phyloP scores from a whole-genome alignment of 1,284 basidiomycete genomes.

The Hortiboletus rubellus region DNA sequence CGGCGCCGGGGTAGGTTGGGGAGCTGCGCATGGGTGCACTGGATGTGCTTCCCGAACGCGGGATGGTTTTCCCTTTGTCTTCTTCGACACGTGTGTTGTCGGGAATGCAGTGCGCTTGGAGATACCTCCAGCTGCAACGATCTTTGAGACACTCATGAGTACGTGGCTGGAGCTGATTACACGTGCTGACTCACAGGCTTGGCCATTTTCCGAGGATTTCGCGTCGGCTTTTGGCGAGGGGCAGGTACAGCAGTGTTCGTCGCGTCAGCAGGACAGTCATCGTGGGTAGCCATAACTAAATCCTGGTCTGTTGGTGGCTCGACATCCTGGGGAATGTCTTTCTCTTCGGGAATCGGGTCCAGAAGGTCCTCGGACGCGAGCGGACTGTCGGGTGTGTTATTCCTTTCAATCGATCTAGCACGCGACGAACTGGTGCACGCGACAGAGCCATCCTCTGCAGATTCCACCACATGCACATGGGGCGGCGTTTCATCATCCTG shows the following conservation, averaged over 20 bases:
- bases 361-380: slow-evolving; percentile 14
- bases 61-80: slow-evolving; percentile 22
- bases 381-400: background rate
- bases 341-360: slow-evolving; percentile 12
- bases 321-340: background rate
- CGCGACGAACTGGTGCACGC: background rate
- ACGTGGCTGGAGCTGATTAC: slow-evolving; percentile 3
- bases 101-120: slow-evolving; percentile 18
- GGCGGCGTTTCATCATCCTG: slow-evolving; percentile 1
- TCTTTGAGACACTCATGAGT: slow-evolving; percentile 26
- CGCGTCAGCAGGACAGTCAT: slow-evolving; percentile 1
- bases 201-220: slow-evolving; percentile 32
- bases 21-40: slow-evolving; percentile 7
- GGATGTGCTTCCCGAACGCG: slow-evolving; percentile 15
- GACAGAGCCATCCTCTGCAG: background rate
- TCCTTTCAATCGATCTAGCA: background rate
- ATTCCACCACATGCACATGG: background rate
- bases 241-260: background rate
- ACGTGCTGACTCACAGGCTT: slow-evolving; percentile 25
- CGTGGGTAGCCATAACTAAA: background rate
- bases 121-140: slow-evolving; percentile 9
- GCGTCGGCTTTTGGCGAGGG: slow-evolving; percentile 10
- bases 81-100: slow-evolving; percentile 21
- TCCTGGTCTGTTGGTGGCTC: slow-evolving; percentile 1
- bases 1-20: slow-evolving; percentile 12